These are phyloP conservation scores for Gynochthodes officinalis DNA, from an alignment of 257 asterid species.

Conservation along the genomic window DNA sequence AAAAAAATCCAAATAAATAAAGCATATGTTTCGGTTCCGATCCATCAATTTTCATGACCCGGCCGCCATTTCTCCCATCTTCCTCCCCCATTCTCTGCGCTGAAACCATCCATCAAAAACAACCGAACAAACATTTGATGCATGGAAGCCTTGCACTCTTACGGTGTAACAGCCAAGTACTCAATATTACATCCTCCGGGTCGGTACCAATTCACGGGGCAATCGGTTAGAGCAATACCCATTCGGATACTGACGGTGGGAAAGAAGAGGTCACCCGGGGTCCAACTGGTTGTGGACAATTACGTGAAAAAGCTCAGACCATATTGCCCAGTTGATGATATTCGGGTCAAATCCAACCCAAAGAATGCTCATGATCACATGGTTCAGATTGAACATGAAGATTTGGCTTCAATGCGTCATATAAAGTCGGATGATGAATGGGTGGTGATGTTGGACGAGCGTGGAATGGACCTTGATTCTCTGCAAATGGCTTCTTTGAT, in stretches of 20 bases:
- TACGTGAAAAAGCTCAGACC: slow-evolving; percentile 60
- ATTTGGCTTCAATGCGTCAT: slow-evolving; percentile 47
- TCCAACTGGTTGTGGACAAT: slow-evolving; percentile 68
- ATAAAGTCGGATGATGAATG: slow-evolving; percentile 65
- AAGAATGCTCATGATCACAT: slow-evolving; percentile 64
- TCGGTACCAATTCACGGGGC: slow-evolving; percentile 8
- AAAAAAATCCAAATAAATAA: background rate
- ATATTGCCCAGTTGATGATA: slow-evolving; percentile 69
- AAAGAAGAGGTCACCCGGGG: slow-evolving; percentile 74
- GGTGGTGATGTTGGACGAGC: slow-evolving; percentile 86
- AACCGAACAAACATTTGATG: background rate
- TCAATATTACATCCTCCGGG: slow-evolving; percentile 11
- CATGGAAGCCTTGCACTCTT: slow-evolving; percentile 9
- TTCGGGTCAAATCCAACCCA: slow-evolving; percentile 76
- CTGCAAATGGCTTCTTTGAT: slow-evolving; percentile 73
- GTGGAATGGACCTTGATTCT: slow-evolving; percentile 55
- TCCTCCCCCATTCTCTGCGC: background rate
- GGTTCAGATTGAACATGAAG: slow-evolving; percentile 89
- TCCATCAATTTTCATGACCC: background rate
- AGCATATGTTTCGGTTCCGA: background rate
- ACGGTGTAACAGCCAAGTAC: background rate
- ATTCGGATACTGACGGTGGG: slow-evolving; percentile 79
- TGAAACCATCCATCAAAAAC: background rate
- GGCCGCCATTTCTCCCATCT: background rate
- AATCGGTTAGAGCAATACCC: slow-evolving; percentile 56